These are phyloP conservation scores for Erucastrum elatum DNA, from an alignment of 345 rosid species.

Conservation along the genomic window DNA sequence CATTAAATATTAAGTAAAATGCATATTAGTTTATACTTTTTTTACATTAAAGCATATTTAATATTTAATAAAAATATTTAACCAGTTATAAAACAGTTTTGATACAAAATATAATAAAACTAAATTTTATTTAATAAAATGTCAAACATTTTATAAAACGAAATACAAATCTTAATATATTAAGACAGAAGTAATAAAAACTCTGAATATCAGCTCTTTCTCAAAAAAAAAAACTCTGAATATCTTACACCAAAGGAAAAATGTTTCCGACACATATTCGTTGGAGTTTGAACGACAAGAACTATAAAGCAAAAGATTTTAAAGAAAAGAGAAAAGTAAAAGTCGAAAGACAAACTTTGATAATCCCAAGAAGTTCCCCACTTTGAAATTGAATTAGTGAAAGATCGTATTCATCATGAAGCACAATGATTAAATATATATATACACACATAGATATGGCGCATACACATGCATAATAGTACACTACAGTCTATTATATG, in stretches of 20 bases:
- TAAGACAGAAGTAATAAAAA: neutral
- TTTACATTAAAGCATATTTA: neutral
- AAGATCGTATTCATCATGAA: constrained; percentile 28
- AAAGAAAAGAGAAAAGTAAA: constrained; percentile 28
- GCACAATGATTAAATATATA: neutral
- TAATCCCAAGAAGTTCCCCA: constrained; percentile 55
- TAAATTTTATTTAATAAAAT: neutral
- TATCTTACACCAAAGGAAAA: neutral
- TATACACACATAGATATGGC: neutral
- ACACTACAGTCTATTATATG: neutral
- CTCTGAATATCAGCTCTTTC: neutral
- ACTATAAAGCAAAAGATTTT: constrained; percentile 37
- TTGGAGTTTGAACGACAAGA: constrained; percentile 37
- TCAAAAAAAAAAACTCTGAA: neutral
- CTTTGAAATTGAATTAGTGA: constrained; percentile 26
- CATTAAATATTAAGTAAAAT: neutral
- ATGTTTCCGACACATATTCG: constrained; percentile 38
- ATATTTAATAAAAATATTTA: neutral
- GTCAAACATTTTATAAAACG: neutral
- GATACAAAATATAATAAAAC: neutral
- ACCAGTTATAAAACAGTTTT: neutral
- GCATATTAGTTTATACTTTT: neutral
- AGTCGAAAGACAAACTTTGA: constrained; percentile 29
- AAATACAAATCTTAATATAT: neutral
- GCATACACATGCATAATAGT: neutral